Base-by-base conservation (phyloP, 169 alveolate species). In the Cryptosporidium muris region DNA sequence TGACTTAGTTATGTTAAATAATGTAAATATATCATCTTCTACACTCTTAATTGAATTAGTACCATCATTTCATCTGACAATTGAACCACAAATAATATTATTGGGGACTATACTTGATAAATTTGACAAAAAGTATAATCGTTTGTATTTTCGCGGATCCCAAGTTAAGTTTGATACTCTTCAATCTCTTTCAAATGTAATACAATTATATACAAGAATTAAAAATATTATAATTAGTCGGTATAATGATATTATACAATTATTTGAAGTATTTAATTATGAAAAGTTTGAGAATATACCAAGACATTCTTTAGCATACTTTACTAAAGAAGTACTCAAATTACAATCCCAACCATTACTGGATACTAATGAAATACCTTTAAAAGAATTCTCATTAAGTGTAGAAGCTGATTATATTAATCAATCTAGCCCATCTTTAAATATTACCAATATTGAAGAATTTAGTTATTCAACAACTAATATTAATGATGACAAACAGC, bases 121-220 rank as follows among this genome's bases (percentile, higher is more conserved):
- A 11, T 60, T 16, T 45, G 52, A 51, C 40, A 68, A 68, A 5
- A 74, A 74, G 25, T 58, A 58, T 1, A 74, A 74, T 58, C 54
- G 85, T 37, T 16, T 74, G 25, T 74, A 74, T 7, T 74, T 74
- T 49, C 40, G 85, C 40, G 85, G 85, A 5, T 74, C 54, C 40
- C 85, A 74, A 48, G 48, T 74, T 66, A 74, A 74, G 42, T 74
- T 74, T 58, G 85, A 74, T 60, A 74, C 85, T 8, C 85, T 58
- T 12, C 85, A 74, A 48, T 58, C 54, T 49, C 54, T 74, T 34
- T 58, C 85, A 2, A 74, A 68, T 37, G 48, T 74, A 11, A 58
- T 74, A 25, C 54, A 54, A 52, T 8, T 74, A 2, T 74, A 74
- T 42, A 34, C 60, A 16, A 42, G 85, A 42, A 58, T 74, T 54